Evolutionary conservation across 2,329 filamentous ascomycete genomes (phyloP).

Genomic region (Beauveria rudraprayagi): DNA sequence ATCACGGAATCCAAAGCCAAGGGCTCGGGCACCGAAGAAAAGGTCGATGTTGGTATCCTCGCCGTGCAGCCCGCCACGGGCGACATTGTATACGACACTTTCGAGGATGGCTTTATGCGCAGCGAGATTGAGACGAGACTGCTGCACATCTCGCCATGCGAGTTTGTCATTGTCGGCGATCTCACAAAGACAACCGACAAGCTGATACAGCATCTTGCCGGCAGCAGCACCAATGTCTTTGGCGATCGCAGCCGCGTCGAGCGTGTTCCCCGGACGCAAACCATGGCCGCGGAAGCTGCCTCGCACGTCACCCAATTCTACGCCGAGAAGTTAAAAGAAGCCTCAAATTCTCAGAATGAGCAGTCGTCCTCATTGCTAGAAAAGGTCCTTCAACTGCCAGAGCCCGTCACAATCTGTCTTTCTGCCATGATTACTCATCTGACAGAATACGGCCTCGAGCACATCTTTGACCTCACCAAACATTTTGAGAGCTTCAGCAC

Average conservation of each 20-base stretch:
- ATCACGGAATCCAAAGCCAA: slow-evolving; percentile 81
- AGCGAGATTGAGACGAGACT: slow-evolving; percentile 93
- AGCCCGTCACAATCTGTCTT: slow-evolving; percentile 81
- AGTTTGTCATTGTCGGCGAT: slow-evolving; percentile 87
- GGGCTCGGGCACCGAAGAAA: slow-evolving; percentile 78
- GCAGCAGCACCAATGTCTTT: slow-evolving; percentile 84
- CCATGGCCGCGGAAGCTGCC: slow-evolving; percentile 74
- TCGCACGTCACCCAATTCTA: slow-evolving; percentile 92
- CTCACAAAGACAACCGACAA: slow-evolving; percentile 89
- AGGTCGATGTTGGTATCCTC: slow-evolving; percentile 82
- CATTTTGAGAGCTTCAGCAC: slow-evolving; percentile 96
- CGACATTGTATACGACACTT: slow-evolving; percentile 91
- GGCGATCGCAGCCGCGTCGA: slow-evolving; percentile 86
- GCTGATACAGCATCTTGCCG: slow-evolving; percentile 79
- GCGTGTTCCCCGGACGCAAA: slow-evolving; percentile 65
- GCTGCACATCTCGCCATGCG: slow-evolving; percentile 89
- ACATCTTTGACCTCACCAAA: slow-evolving; percentile 92
- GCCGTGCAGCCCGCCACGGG: slow-evolving; percentile 94
- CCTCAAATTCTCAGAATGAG: slow-evolving; percentile 43
- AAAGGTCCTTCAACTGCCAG: slow-evolving; percentile 76
- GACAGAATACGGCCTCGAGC: slow-evolving; percentile 83
- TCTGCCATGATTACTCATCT: slow-evolving; percentile 95
- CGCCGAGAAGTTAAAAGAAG: slow-evolving; percentile 68
- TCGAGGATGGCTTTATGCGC: slow-evolving; percentile 96
- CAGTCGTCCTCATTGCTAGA: slow-evolving; percentile 63